Evolutionary conservation across 768 basidiomycete genomes (phyloP).

Genomic region (Termitomyces heimii): DNA sequence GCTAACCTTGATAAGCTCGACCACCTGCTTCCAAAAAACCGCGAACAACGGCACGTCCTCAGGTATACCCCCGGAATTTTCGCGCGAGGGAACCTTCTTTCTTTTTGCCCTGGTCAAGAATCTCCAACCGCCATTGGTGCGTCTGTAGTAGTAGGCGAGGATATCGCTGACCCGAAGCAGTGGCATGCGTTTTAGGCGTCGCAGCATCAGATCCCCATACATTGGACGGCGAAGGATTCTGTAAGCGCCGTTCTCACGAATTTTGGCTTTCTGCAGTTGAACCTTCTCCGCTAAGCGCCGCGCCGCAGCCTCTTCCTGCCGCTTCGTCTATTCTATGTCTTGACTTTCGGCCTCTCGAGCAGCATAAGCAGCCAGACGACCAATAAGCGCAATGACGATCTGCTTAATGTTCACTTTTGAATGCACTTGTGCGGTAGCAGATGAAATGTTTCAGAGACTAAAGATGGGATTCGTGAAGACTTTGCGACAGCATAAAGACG

Average conservation of each 20-base stretch:
- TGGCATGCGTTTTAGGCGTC: slow-evolving; percentile 29
- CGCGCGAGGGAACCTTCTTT: slow-evolving; percentile 51
- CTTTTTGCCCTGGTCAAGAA: slow-evolving; percentile 48
- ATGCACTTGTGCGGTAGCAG: slow-evolving; percentile 92
- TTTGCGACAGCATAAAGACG: slow-evolving; percentile 29
- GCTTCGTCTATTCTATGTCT: slow-evolving; percentile 89
- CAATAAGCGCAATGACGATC: slow-evolving; percentile 96
- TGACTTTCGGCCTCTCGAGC: slow-evolving; percentile 97
- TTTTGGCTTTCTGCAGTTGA: slow-evolving; percentile 60
- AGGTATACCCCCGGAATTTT: slow-evolving; percentile 94
- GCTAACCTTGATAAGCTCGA: slow-evolving; percentile 89
- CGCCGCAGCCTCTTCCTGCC: slow-evolving; percentile 90
- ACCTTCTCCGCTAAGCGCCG: slow-evolving; percentile 85
- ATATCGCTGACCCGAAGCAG: slow-evolving; percentile 20
- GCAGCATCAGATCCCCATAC: slow-evolving; percentile 36
- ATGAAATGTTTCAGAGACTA: slow-evolving; percentile 95
- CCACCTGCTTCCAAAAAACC: slow-evolving; percentile 98
- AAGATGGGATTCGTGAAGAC: slow-evolving; percentile 99
- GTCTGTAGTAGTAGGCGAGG: slow-evolving; percentile 20
- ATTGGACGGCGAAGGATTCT: slow-evolving; percentile 29
- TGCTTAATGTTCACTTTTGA: slow-evolving; percentile 98
- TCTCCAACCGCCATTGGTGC: slow-evolving; percentile 18
- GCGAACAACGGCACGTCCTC: slow-evolving; percentile 95
- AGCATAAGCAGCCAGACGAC: slow-evolving; percentile 91
- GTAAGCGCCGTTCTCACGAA: slow-evolving; percentile 44